phyloP scores from a whole-genome alignment of 108 stramenopile genomes.

The Nitzschia putrida region DNA sequence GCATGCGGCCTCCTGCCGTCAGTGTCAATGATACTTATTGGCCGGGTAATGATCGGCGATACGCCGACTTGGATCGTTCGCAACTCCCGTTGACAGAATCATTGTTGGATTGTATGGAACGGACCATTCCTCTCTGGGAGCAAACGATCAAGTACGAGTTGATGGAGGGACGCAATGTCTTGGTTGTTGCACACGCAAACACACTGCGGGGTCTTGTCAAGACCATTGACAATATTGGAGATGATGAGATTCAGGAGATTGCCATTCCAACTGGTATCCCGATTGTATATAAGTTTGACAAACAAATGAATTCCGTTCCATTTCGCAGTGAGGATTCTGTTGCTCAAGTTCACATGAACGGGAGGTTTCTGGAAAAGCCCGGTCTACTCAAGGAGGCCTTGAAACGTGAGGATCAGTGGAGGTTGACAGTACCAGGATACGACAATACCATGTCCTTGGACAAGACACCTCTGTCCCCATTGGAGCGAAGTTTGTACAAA shows the following conservation, averaged over 20 bases:
- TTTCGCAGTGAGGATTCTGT: slow-evolving; percentile 55
- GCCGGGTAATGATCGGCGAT: slow-evolving; percentile 86
- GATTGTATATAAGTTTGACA: slow-evolving; percentile 90
- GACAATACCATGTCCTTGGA: slow-evolving; percentile 59
- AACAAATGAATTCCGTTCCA: slow-evolving; percentile 56
- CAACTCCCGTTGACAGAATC: slow-evolving; percentile 90
- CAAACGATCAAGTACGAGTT: slow-evolving; percentile 82
- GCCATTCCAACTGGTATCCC: slow-evolving; percentile 95
- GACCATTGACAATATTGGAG: slow-evolving; percentile 53
- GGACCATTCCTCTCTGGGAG: slow-evolving; percentile 86
- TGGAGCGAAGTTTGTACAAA: slow-evolving; percentile 74
- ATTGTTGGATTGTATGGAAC: slow-evolving; percentile 85
- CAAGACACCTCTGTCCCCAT: slow-evolving; percentile 56
- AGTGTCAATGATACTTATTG: slow-evolving; percentile 67
- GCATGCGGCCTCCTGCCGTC: slow-evolving; percentile 76
- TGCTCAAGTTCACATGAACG: slow-evolving; percentile 78
- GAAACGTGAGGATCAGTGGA: slow-evolving; percentile 81
- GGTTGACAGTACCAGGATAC: slow-evolving; percentile 75
- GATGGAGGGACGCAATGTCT: slow-evolving; percentile 80
- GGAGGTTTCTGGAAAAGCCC: slow-evolving; percentile 84
- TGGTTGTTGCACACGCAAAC: slow-evolving; percentile 94
- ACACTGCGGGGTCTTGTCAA: slow-evolving; percentile 50
- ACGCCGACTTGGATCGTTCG: slow-evolving; percentile 70
- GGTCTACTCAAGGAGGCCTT: slow-evolving; percentile 86
- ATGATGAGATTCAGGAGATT: slow-evolving; percentile 80